These are phyloP conservation scores for Amanita pallidorosea DNA, from an alignment of 768 basidiomycete species.

Conservation along the genomic window DNA sequence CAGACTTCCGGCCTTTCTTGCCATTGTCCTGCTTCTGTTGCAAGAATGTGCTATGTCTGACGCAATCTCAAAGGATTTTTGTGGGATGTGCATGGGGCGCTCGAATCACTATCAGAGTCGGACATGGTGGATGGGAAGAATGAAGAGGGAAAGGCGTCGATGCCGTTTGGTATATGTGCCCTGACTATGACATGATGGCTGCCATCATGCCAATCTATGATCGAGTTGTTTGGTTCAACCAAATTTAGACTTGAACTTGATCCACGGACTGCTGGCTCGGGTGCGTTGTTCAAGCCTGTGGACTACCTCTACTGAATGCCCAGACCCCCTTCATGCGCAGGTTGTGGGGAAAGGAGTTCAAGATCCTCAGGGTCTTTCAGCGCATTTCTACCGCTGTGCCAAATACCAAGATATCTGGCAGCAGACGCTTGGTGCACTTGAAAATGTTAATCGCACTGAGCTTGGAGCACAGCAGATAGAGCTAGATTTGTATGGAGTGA, in stretches of 20 bases:
- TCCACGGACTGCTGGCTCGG: too few relatives aligned
- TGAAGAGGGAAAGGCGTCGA: neutral
- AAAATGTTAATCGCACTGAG: neutral
- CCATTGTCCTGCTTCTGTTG: neutral
- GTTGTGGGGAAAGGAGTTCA: neutral
- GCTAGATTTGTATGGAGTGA: too few relatives aligned
- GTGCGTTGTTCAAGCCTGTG: too few relatives aligned
- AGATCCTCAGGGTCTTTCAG: neutral
- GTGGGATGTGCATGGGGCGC: neutral
- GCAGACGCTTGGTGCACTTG: neutral
- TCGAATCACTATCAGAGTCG: neutral
- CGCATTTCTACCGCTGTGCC: neutral
- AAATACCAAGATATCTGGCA: neutral
- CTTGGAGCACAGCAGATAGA: neutral
- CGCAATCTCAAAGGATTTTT: neutral
- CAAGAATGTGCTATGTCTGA: neutral
- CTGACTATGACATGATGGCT: neutral
- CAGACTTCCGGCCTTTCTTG: neutral
- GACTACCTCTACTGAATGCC: neutral
- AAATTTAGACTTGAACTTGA: too few relatives aligned
- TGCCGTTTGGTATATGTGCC: neutral
- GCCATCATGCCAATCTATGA: neutral
- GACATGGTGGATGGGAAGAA: neutral
- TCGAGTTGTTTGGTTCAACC: too few relatives aligned
- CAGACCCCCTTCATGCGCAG: neutral